Evolutionary conservation across 257 asterid species (phyloP), one percentile per base, ranked within the genome.

Genomic region (Schizonepeta tenuifolia): DNA sequence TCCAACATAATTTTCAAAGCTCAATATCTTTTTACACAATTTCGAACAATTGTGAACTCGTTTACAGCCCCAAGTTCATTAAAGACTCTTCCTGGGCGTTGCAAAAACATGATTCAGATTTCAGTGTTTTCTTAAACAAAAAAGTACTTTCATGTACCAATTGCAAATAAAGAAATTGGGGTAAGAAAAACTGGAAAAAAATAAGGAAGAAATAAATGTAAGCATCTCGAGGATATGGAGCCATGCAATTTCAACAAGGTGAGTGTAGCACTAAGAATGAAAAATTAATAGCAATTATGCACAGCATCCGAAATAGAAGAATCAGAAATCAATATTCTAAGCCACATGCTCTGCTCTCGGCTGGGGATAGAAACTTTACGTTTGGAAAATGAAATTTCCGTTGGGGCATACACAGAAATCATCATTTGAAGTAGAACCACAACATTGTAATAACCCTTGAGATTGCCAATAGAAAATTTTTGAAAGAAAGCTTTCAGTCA

Each of bases 221-320:
- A 35, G 40, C 9, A 35, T 35, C 40, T 35, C 40, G 7, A 35
- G 40, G 40, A 35, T 67, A 47, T 47, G 35, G 7, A 31, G 18
- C 53, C 13, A 28, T 67, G 15, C 36, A 69, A 36, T 69, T 36
- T 69, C 54, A 36, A 58, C 8, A 70, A 24, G 58, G 26, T 24
- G 38, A 22, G 58, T 31, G 58, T 22, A 28, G 46, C 66, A 70
- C 20, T 35, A 15, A 38, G 41, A 20, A 54, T 5, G 53, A 31
- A 36, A 66, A 20, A 43, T 15, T 21, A 24, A 15, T 11, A 56
- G 18, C 46, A 56, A 58, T 28, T 22, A 58, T 9, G 10, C 13
- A 35, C 8, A n/a, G 14, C 26, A 60, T n/a, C 28, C 0, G n/a
- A 60, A 58, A 58, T 14, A 28, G 44, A 60, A 60, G 47, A 60